Evolutionary conservation across 1,284 basidiomycete species (phyloP), one percentile per base, ranked within the genome.

Genomic region (Cutaneotrichosporon sp.): DNA sequence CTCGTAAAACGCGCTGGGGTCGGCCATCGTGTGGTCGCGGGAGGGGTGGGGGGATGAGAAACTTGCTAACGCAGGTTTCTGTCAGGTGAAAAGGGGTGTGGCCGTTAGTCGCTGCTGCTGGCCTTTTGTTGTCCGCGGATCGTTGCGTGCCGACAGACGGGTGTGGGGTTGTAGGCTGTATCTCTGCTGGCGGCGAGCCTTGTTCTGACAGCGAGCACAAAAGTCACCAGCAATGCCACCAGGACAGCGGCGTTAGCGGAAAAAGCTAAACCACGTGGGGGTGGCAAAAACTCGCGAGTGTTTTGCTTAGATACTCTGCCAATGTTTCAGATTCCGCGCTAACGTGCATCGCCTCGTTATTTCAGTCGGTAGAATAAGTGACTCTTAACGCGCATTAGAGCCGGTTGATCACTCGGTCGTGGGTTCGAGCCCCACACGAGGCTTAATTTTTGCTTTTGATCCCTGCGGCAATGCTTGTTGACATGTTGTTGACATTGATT

Each of bases 1-100:
- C 55, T 73, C 72, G 70, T 73, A 73, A 61, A 73, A 73, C 41
- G 70, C 68, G 46, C 59, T 69, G 41, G 72, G 68, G 63, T 73
- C 69, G 51, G 72, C 70, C 72, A 73, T 73, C n/a, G 54, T 66
- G 55, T 38, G 18, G 49, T 22, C 20, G 41, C 22, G 17, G 4
- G 33, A 8, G n/a, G 23, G 17, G 30, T 22, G 45, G 35, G 39
- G 12, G 23, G 38, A 37, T n/a, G n/a, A n/a, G 30, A 30, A 30
- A 30, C 26, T 30, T 30, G 26, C 26, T 30, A 30, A 10, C 26
- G 26, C 26, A 30, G 26, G 26, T 30, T 30, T 30, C 26, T 30
- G 26, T 30, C 7, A 30, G 17, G 18, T 18, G 23, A 15, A 10
- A 18, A 21, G 20, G 23, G 30, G 43, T 17, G 18, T 33, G 30